These are phyloP conservation scores for Dothideomycetes sp. DNA, from an alignment of 2,329 filamentous ascomycete genomes.

Conservation along the genomic window DNA sequence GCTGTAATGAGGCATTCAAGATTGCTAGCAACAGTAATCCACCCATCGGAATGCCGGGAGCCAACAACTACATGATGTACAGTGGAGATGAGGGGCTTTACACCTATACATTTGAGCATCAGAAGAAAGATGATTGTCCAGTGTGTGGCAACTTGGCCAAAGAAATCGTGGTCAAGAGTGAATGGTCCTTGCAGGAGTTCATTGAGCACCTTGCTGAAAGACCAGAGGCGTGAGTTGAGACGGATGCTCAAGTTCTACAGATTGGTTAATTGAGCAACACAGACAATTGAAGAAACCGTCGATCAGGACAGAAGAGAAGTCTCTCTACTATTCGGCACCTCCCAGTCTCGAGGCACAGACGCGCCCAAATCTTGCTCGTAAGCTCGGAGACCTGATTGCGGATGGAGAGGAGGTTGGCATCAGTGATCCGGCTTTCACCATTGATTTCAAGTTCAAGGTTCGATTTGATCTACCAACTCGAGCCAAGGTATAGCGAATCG, in stretches of 20 bases:
- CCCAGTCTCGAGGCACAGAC: slow-evolving; percentile 76
- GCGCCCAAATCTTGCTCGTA: slow-evolving; percentile 68
- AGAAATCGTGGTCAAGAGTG: slow-evolving; percentile 59
- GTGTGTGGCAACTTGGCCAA: slow-evolving; percentile 81
- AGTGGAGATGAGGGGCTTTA: slow-evolving; percentile 92
- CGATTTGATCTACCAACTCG: slow-evolving; percentile 27
- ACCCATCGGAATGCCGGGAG: slow-evolving; percentile 64
- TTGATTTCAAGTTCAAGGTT: slow-evolving; percentile 54
- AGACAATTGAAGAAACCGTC: slow-evolving; percentile 84
- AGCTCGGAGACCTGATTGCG: slow-evolving; percentile 62
- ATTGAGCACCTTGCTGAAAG: slow-evolving; percentile 72
- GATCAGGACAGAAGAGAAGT: slow-evolving; percentile 68
- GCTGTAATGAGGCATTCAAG: slow-evolving; percentile 95
- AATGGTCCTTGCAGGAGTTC: slow-evolving; percentile 68
- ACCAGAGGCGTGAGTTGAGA: slow-evolving; percentile 53
- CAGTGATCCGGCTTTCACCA: slow-evolving; percentile 78
- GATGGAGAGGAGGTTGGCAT: slow-evolving; percentile 85
- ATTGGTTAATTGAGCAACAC: slow-evolving; percentile 11
- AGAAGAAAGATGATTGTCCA: slow-evolving; percentile 88
- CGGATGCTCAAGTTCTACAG: neutral
- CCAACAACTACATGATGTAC: slow-evolving; percentile 92
- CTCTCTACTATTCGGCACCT: slow-evolving; percentile 81
- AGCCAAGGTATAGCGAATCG: neutral
- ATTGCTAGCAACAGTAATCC: slow-evolving; percentile 76
- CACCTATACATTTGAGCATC: slow-evolving; percentile 92